These are phyloP conservation scores for Ogataea philodendri DNA, from an alignment of 805 yeast genomes.

Conservation along the genomic window DNA sequence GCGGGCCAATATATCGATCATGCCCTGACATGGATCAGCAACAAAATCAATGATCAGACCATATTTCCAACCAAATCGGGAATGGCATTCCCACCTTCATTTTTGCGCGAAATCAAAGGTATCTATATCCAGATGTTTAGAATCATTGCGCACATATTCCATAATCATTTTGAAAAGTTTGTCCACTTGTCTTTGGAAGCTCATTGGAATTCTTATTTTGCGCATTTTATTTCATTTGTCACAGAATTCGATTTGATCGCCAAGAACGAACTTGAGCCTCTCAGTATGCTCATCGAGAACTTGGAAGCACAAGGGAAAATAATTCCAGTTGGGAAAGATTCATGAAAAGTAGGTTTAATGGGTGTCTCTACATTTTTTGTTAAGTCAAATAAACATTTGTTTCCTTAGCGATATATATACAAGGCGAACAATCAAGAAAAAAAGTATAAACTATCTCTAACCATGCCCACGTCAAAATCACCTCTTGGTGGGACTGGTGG, in stretches of 20 bases:
- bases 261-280: conserved; percentile 73
- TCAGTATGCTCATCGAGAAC: conserved; percentile 70
- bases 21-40: conserved; percentile 86
- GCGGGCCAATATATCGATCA: conserved; percentile 91
- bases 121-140: conserved; percentile 91
- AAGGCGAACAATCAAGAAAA: conserved; percentile 40
- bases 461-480: conserved; percentile 72
- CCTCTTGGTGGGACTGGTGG: conserved; percentile 81
- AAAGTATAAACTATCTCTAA: conserved; percentile 76
- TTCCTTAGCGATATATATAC: conserved; percentile 11
- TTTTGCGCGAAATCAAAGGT: conserved; percentile 77
- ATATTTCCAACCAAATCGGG: conserved; percentile 91
- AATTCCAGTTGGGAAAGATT: conserved; percentile 15
- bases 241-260: conserved; percentile 84
- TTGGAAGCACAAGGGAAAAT: conserved; percentile 88
- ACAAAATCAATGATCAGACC: conserved; percentile 83
- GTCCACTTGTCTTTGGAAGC: conserved; percentile 93
- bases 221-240: conserved; percentile 86
- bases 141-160: conserved; percentile 91
- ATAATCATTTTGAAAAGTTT: conserved; percentile 90
- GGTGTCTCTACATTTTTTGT: too few species aligned
- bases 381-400: too few species aligned
- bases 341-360: too few species aligned
- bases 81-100: conserved; percentile 83
- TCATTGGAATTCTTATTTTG: conserved; percentile 96